Percentiles rank a stretch among this genome's conserved stretches.
These are phyloP conservation scores for Vachellia collinsii DNA, from an alignment of 306 rosid species.

Conservation along the genomic window DNA sequence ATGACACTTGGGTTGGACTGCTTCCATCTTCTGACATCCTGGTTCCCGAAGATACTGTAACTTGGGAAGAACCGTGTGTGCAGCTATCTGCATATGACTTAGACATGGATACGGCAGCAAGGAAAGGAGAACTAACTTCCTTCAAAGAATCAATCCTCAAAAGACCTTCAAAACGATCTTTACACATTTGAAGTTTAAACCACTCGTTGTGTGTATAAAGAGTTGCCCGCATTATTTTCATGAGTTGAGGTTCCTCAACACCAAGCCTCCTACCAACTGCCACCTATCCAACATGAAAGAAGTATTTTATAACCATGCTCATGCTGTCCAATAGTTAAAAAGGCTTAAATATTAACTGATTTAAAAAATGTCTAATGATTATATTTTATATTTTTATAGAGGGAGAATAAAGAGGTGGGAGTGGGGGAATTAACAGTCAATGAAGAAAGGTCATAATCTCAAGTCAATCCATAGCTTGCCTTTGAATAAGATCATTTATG, in stretches of 20 bases:
- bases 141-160: conserved; percentile 86
- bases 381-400: not conserved
- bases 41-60: conserved; percentile 68
- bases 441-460: conserved; percentile 1
- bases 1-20: conserved; percentile 85
- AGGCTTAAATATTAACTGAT: not conserved
- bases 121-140: conserved; percentile 64
- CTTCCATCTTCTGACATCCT: conserved; percentile 84
- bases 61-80: conserved; percentile 84
- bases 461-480: conserved; percentile 6
- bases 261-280: conserved; percentile 92
- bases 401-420: too few species aligned
- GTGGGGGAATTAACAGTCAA: not conserved
- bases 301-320: conserved; percentile 11
- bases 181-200: conserved; percentile 99
- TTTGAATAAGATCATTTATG: not conserved
- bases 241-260: conserved; percentile 93
- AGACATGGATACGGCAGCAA: conserved; percentile 50
- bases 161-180: conserved; percentile 87
- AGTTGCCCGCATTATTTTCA: conserved; percentile 88
- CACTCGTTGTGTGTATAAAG: conserved; percentile 88
- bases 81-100: conserved; percentile 82
- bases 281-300: conserved; percentile 57
- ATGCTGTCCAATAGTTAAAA: conserved; percentile 7
- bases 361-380: not conserved